Evolutionary conservation across 140 eudicot genomes (phyloP), one percentile per base, ranked within the genome.

Genomic region (Cichorium intybus): DNA sequence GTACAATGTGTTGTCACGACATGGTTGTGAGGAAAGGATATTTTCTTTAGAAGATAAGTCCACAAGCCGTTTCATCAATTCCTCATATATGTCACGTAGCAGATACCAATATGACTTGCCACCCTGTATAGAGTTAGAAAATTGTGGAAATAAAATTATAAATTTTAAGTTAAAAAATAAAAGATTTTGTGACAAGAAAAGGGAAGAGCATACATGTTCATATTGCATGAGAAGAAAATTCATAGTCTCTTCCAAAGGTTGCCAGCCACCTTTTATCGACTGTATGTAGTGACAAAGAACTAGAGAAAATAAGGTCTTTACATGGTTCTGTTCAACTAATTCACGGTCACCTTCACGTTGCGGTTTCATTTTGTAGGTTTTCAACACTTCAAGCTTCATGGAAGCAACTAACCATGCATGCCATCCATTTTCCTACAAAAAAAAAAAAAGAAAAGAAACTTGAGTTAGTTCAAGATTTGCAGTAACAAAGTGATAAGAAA

Each of bases 191-290:
- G 69, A 59, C 55, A 50, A 34, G 34, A 18, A 18, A 56, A 71
- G 24, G 55, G 46, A 63, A 55, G 24, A 56, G 67, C 85, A 62
- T 77, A 94, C 99, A 68, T 84, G 84, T 74, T 89, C 84, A 69
- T 67, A 51, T 71, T 88, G 94, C 77, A 76, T 45, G 46, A 94
- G 91, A 45, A 94, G 82, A 71, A 94, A 80, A 76, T 89, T 89
- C 68, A 75, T 87, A 34, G 96, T 94, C 66, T 94, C 99, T 73
- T 94, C 99, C 63, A 94, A 73, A 59, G 82, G 80, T 77, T 86
- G 97, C 99, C 99, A 94, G 62, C 97, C 99, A 69, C 99, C 95
- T 86, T 84, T 94, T 35, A 86, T 74, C 11, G 84, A 84, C 62
- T 45, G 84, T 51, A 86, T 16, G 63, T 76, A 84, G 74, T 94